Conservation (phyloP, 225 moss, liverwort and hornwort genomes). For the Lunularia cruciata region DNA sequence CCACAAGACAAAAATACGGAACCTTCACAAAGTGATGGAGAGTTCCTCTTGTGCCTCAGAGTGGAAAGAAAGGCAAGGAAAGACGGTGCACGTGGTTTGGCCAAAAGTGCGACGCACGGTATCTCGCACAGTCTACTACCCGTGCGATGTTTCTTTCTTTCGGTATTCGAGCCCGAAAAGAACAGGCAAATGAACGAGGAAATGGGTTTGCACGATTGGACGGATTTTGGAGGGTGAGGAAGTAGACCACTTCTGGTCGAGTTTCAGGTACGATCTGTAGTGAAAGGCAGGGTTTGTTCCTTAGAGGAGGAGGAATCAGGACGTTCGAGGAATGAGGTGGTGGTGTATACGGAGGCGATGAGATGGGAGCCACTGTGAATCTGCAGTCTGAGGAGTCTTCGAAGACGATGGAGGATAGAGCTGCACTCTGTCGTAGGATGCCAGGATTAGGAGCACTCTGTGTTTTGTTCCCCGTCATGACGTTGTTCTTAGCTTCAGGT, state of each 20-base stretch:
- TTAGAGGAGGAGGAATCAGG: too few species aligned
- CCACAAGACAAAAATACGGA: too few species aligned
- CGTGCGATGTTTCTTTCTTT: not conserved
- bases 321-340: not conserved
- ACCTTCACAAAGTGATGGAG: too few species aligned
- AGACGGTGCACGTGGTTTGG: not conserved
- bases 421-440: not conserved
- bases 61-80: too few species aligned
- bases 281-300: too few species aligned
- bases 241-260: not conserved
- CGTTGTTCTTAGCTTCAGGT: conserved; percentile 17
- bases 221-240: too few species aligned
- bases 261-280: too few species aligned
- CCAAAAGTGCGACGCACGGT: not conserved
- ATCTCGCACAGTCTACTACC: not conserved
- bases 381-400: not conserved
- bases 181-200: not conserved
- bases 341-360: not conserved
- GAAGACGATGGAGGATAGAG: not conserved
- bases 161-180: not conserved
- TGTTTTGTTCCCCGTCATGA: not conserved
- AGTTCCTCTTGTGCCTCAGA: too few species aligned
- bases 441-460: not conserved
- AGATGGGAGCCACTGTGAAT: conserved; percentile 2
- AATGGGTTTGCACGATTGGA: not conserved